phyloP scores from a whole-genome alignment of 352 stramenopile genomes.

The Pythium pyrilobum region DNA sequence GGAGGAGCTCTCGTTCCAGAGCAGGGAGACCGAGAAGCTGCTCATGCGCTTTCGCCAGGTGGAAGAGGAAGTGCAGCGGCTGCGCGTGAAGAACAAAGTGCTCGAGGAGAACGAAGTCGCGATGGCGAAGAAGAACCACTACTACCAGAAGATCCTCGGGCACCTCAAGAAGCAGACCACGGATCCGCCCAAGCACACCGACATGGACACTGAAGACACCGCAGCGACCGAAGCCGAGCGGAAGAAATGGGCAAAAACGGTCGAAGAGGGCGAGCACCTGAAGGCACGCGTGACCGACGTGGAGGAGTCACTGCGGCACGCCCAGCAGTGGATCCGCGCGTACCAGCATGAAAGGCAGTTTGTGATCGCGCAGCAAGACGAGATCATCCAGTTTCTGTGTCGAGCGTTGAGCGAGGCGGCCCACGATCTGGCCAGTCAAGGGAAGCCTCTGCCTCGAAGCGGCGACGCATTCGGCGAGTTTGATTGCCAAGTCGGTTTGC shows the following conservation, averaged over 20 bases:
- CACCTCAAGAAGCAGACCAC: constrained; percentile 34
- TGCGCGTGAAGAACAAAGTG: constrained; percentile 47
- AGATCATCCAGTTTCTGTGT: constrained; percentile 60
- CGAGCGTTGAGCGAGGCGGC: constrained; percentile 30
- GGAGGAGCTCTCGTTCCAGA: constrained; percentile 66
- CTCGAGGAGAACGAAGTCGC: constrained; percentile 43
- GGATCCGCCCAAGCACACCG: not conserved
- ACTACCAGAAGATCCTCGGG: constrained; percentile 64
- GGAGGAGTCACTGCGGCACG: constrained; percentile 27
- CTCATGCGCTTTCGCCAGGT: constrained; percentile 34
- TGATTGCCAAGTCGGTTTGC: too few species aligned
- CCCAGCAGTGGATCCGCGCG: constrained; percentile 40
- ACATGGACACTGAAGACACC: not conserved
- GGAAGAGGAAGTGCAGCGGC: constrained; percentile 35
- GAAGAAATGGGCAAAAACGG: not conserved
- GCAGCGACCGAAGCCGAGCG: not conserved
- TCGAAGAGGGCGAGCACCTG: not conserved
- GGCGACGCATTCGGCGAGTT: too few species aligned
- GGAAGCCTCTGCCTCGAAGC: too few species aligned
- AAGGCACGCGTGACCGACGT: constrained; percentile 16
- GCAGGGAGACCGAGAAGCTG: constrained; percentile 66
- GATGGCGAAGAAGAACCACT: constrained; percentile 62
- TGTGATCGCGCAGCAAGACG: constrained; percentile 52
- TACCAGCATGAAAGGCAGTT: constrained; percentile 56
- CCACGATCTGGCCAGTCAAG: constrained; percentile 1